Evolutionary conservation across 2,329 filamentous ascomycete genomes (phyloP), one percentile per base, ranked within the genome.

Genomic region (Ascomycota sp.): DNA sequence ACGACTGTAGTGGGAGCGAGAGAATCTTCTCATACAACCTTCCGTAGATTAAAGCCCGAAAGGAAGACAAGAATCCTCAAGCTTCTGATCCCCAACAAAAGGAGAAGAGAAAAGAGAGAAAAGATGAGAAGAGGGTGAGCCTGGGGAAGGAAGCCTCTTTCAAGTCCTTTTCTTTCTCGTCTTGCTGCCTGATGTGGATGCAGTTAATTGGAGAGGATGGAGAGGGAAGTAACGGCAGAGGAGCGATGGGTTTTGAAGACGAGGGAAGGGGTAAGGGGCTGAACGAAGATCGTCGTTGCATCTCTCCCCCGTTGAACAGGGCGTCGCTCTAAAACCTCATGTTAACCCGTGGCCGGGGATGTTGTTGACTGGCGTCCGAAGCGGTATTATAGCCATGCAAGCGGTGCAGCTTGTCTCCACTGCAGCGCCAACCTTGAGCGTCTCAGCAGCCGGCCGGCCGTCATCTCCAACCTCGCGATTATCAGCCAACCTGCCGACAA

Each of bases 1-100:
- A 65, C 81, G 77, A 77, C 74, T 75, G 78, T 73, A 74, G 46
- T 55, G 57, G 58, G 61, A 63, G 72, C 59, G 53, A 58, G 60
- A 63, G 56, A 59, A 70, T 67, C 65, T 72, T 75, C 75, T 80
- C 70, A 55, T 53, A 50, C 54, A 57, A 56, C 53, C 55, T 56
- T 53, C 43, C 69, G 71, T 71, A 56, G 55, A 62, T 61, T 54
- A 48, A 57, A 53, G 56, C 40, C 55, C 67, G 67, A 72, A 71
- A 72, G 68, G 68, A 71, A 63, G 65, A 67, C 59, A 71, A 72
- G 66, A 72, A 58, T 63, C 59, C 63, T 68, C 64, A 67, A 63
- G 65, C 65, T 69, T 63, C 62, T 65, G 57, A 63, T 61, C 56
- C 57, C 59, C 47, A 52, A 58, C 48, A 52, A 58, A 54, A 60